Evolutionary conservation across 2,329 filamentous ascomycete species (phyloP), one percentile per base, ranked within the genome.

Genomic region (Hortaea werneckii): DNA sequence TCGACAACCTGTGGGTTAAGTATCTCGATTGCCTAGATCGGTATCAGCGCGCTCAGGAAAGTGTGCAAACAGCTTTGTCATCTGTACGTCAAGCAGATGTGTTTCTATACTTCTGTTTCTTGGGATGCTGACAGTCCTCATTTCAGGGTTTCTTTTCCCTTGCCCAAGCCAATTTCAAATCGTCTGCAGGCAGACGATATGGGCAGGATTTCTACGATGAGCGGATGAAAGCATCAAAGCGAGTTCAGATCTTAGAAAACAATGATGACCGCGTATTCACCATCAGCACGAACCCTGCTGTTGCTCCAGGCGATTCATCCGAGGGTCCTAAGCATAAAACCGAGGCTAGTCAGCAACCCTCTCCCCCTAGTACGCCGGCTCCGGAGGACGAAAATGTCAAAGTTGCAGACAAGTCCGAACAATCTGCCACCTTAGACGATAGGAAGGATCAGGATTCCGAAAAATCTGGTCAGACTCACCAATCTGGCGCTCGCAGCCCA

Each of bases 121-220:
- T 4, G 20, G 20, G 9, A 39, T 35, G 7, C 32, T 41, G 27
- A 29, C 43, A 9, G n/a, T 20, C 38, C 20, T 20, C 20, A 29
- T 29, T 10, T 10, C 5, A 71, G 67, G 71, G 68, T 5, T 73
- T 65, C 50, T 57, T 75, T 29, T 65, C 68, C 52, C 71, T 89
- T 37, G 82, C 85, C n/a, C 77, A 84, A 47, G 85, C 85, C 50
- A 87, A 88, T 66, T 88, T 86, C 65, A 70, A 77, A 28, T 78
- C 58, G 70, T 77, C 50, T 20, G 49, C 52, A 9, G 76, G 80
- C 29, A 62, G 78, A 50, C 72, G 78, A 37, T 88, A 83, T 60
- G 84, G 83, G 3, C 74, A 71, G 51, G 81, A 86, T 55, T 76
- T 78, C 58, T 90, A 85, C 60, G 83, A 89, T 62, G 76, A 79